A percentile compares a stretch with the other conserved stretches of the same genome.
These are phyloP conservation scores for Cladophialophora immunda DNA, from an alignment of 2,329 filamentous ascomycete genomes.

Conservation along the genomic window DNA sequence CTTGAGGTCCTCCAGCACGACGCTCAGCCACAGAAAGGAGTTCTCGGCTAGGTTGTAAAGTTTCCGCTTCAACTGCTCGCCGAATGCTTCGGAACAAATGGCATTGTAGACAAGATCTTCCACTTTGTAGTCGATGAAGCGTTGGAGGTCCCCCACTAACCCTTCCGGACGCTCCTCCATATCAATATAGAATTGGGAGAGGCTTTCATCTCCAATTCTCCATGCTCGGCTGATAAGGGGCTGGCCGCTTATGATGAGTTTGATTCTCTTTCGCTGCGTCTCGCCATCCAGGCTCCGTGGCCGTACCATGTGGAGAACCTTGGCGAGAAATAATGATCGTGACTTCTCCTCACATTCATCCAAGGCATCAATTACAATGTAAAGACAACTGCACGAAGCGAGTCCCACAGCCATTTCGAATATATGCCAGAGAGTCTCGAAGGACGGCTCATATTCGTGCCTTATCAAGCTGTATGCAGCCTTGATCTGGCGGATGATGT, in stretches of 20 bases:
- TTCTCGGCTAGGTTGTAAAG: conserved; percentile 21
- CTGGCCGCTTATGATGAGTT: conserved; percentile 27
- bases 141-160: conserved; percentile 24
- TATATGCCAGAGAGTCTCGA: conserved; percentile 27
- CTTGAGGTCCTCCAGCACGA: conserved; percentile 27
- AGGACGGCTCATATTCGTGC: conserved; percentile 24
- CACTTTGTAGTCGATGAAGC: conserved; percentile 30
- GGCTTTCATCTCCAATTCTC: conserved; percentile 3
- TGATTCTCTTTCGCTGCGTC: conserved; percentile 21
- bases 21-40: conserved; percentile 31
- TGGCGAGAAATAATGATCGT: conserved; percentile 22
- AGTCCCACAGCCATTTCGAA: conserved; percentile 23
- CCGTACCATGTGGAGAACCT: conserved; percentile 16
- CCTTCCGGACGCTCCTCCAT: conserved; percentile 27
- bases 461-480: conserved; percentile 16
- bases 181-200: conserved; percentile 26
- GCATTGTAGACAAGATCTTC: conserved; percentile 25
- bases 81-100: conserved; percentile 22
- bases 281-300: conserved; percentile 13
- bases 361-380: conserved; percentile 33
- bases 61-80: conserved; percentile 23
- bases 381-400: conserved; percentile 19
- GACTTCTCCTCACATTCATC: conserved; percentile 32
- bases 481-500: conserved; percentile 30
- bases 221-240: conserved; percentile 23